Evolutionary conservation across 75 land plant species (phyloP), one percentile per base, ranked within the genome.

Genomic region (Pinus taeda): DNA sequence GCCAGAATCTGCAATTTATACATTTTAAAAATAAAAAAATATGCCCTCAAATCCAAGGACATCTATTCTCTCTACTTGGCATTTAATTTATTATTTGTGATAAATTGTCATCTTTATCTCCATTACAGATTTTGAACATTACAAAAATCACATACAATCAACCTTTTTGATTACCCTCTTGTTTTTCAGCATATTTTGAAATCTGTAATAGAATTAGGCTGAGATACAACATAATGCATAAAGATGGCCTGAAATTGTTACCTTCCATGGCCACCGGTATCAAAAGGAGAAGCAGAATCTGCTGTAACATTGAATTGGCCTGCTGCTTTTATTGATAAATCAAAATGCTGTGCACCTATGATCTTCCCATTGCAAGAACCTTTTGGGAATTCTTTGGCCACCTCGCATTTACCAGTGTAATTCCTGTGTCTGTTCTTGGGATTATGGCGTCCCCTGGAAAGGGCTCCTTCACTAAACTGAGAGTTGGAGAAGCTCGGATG

Each of bases 211-310:
- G 2, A 33, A 33, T 33, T 33, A 33, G 2, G 33, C 1, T 33
- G 2, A 33, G 33, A 33, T 33, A 33, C 33, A 33, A 33, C 33
- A 33, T 0, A 33, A 0, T 33, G 33, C 33, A 33, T 33, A 33
- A 2, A 33, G 33, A 33, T 33, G 33, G 33, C 33, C 33, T 20
- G 24, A 15, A 22, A 17, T 4, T 58, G 84, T 83, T 75, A 82
- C 94, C 83, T 92, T 60, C 94, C 94, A 85, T 92, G 94, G n/a
- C 94, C 94, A 78, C 85, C 92, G 24, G 77, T 84, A 85, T 92
- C 94, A 24, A 92, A 81, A 4, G 94, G 94, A 26, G 91, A 89
- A 42, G 86, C 87, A 80, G 76, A 81, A 57, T 89, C 88, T 3
- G 53, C 75, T 3, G 79, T 75, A 21, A 85, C 80, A 78, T 89